Conservation (phyloP, 805 yeast genomes). For the Suhomyces canberraensis region DNA sequence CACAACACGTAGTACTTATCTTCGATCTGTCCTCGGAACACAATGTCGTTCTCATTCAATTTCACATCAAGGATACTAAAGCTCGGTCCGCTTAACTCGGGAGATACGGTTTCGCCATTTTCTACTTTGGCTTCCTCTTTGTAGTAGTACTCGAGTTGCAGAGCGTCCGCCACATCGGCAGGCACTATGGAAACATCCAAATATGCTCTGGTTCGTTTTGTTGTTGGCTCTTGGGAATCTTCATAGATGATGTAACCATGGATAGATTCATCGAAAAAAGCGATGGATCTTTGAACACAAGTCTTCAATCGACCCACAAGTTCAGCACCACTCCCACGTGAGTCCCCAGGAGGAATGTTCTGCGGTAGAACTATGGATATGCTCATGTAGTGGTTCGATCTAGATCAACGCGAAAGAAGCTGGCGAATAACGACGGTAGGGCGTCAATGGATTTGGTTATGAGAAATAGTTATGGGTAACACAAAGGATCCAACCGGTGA, state of each 20-base stretch:
- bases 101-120: background rate
- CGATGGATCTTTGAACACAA: constrained; percentile 11
- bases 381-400: constrained; percentile 6
- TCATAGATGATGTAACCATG: constrained; percentile 25
- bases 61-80: constrained; percentile 8
- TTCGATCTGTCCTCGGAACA: constrained; percentile 7
- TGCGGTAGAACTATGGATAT: constrained; percentile 9
- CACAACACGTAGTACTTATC: constrained; percentile 20
- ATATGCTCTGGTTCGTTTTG: constrained; percentile 9
- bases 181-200: constrained; percentile 21
- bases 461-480: no score
- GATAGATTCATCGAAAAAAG: constrained; percentile 32
- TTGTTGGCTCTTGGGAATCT: constrained; percentile 4
- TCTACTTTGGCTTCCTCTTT: background rate
- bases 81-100: background rate
- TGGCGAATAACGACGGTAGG: no score
- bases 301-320: background rate
- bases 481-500: no score
- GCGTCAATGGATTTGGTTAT: no score
- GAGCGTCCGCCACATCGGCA: constrained; percentile 9
- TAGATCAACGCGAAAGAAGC: no score
- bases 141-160: background rate
- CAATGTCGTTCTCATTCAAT: constrained; percentile 9
- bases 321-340: background rate
- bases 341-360: background rate